Evolutionary conservation across 2,329 filamentous ascomycete genomes (phyloP), one percentile per base, ranked within the genome.

Genomic region (Huntiella bhutanensis): DNA sequence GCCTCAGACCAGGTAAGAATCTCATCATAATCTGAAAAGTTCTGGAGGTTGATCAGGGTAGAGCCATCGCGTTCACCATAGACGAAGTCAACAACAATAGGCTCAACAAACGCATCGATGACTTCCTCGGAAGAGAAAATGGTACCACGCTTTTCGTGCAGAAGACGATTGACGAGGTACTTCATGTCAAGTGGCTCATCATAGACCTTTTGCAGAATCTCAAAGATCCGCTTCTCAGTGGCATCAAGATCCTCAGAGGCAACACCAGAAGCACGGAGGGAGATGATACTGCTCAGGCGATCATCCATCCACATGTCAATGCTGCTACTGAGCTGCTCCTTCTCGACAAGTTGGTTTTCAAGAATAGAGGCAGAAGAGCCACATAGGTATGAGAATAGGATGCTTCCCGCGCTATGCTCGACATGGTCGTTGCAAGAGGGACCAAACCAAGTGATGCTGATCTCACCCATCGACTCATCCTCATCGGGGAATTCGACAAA

Each of bases 401-500:
- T 75, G 52, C 82, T 82, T 3, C 95, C 64, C 1, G 87, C 91
- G 11, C 78, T 79, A 8, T 74, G 73, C 36, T 71, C 65, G 17
- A 82, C 58, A 2, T 73, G 60, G 54, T 95, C 77, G 45, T 73
- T 81, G 59, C 81, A 86, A 54, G 80, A 71, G 0, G 91, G 91
- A 1, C 91, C 91, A 47, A 96, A 77, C 63, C 92, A 94, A 1
- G 74, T 81, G 15, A 95, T 77, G 42, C 84, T 66, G 43, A 96
- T 77, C 58, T 96, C 88, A 34, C 91, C 91, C 47, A 79, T 82
- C 0, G 85, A 88, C 58, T 98, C 91, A 53, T 98, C 91, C 55
- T 95, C 88, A 58, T 98, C 91, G 0, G 91, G 91, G 55, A 98
- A 98, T 52, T 93, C 80, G 22, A 93, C 80, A 0, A 71, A 84